Evolutionary conservation across 2,329 filamentous ascomycete genomes (phyloP).

Genomic region (Cordyceps pruinosa): DNA sequence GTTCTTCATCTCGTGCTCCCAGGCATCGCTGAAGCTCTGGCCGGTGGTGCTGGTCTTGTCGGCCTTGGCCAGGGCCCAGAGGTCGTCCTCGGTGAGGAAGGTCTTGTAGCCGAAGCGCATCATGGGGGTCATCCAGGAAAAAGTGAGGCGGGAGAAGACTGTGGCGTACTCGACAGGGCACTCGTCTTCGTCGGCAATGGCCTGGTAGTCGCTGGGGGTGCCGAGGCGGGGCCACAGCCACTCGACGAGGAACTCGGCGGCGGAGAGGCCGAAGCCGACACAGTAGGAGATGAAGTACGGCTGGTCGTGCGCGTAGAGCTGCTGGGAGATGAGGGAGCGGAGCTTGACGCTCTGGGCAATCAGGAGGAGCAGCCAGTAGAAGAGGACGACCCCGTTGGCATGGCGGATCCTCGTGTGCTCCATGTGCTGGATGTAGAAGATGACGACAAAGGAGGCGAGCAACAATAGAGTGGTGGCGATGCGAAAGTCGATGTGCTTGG

Average conservation of each 20-base stretch:
- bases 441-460: slow-evolving; percentile 62
- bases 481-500: slow-evolving; percentile 70
- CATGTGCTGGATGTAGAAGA: slow-evolving; percentile 76
- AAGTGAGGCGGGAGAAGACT: slow-evolving; percentile 87
- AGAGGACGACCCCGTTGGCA: slow-evolving; percentile 79
- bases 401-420: slow-evolving; percentile 79
- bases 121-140: slow-evolving; percentile 97
- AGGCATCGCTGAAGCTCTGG: slow-evolving; percentile 62
- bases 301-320: slow-evolving; percentile 57
- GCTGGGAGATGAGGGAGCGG: slow-evolving; percentile 74
- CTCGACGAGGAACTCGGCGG: slow-evolving; percentile 69
- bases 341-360: slow-evolving; percentile 76
- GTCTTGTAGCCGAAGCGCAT: slow-evolving; percentile 93
- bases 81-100: slow-evolving; percentile 86
- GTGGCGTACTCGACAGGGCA: slow-evolving; percentile 84
- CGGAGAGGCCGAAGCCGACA: slow-evolving; percentile 61
- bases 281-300: slow-evolving; percentile 75
- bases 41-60: slow-evolving; percentile 76
- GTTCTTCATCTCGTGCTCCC: slow-evolving; percentile 66
- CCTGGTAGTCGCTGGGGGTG: slow-evolving; percentile 46
- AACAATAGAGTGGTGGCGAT: slow-evolving; percentile 75
- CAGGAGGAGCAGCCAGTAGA: slow-evolving; percentile 86
- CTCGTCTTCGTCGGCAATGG: slow-evolving; percentile 52
- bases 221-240: slow-evolving; percentile 79
- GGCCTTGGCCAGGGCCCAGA: slow-evolving; percentile 80